phyloP scores from a whole-genome alignment of 176 grass and related monocot species.

The Pontederia paniculata region DNA sequence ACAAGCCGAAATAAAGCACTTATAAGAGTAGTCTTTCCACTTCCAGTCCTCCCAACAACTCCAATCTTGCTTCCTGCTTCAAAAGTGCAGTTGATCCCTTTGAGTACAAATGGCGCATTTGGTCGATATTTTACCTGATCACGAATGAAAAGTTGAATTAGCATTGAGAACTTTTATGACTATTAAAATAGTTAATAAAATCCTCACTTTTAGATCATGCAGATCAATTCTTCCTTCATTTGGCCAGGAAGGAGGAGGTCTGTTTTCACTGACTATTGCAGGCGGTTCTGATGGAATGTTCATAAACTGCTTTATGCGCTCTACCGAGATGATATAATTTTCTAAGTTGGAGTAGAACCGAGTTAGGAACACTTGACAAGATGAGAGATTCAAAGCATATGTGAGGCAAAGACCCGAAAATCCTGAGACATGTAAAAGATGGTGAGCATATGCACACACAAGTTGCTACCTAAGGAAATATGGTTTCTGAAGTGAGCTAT shows the following conservation, averaged over 20 bases:
- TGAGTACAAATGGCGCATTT: constrained; percentile 72
- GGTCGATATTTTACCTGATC: constrained; percentile 69
- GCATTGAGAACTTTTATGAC: neutral
- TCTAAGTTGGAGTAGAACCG: constrained; percentile 78
- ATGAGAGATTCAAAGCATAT: constrained; percentile 56
- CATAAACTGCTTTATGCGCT: constrained; percentile 88
- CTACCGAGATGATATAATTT: constrained; percentile 75
- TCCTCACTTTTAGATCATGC: constrained; percentile 67
- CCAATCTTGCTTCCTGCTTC: constrained; percentile 66
- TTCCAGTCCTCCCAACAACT: constrained; percentile 83
- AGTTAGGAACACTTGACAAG: constrained; percentile 56
- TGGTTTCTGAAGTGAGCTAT: neutral
- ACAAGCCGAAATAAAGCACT: constrained; percentile 80
- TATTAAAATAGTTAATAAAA: neutral
- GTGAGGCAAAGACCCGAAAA: constrained; percentile 89
- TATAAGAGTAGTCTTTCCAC: constrained; percentile 87
- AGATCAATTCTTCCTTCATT: constrained; percentile 69
- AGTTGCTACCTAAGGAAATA: neutral
- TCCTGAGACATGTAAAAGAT: constrained; percentile 37
- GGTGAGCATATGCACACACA: constrained; percentile 1
- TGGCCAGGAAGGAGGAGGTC: constrained; percentile 77
- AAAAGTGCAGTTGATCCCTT: constrained; percentile 85
- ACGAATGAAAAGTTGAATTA: constrained; percentile 1
- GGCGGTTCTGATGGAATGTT: constrained; percentile 61
- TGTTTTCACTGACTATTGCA: constrained; percentile 48